These are phyloP conservation scores for Blastobotrys chiropterorum DNA, from an alignment of 805 yeast species.

Conservation along the genomic window DNA sequence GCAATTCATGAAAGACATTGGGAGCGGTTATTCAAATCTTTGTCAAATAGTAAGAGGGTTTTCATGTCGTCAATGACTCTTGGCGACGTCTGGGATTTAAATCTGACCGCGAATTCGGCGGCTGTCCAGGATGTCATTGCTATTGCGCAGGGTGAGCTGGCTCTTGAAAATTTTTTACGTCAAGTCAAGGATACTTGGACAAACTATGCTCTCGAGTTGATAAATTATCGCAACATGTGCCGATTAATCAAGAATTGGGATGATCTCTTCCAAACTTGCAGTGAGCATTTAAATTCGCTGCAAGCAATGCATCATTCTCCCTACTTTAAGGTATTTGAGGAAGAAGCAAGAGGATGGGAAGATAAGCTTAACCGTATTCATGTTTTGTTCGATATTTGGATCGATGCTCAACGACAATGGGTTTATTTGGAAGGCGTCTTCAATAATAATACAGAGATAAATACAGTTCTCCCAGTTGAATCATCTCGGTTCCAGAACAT, in stretches of 20 bases:
- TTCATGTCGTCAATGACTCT: slow-evolving; percentile 34
- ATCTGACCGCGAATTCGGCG: slow-evolving; percentile 41
- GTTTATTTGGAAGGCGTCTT: slow-evolving; percentile 77
- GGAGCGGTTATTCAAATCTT: slow-evolving; percentile 40
- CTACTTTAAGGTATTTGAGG: slow-evolving; percentile 54
- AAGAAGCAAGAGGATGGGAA: slow-evolving; percentile 50
- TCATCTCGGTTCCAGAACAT: slow-evolving; percentile 57
- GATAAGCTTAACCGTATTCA: slow-evolving; percentile 45
- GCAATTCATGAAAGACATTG: slow-evolving; percentile 65
- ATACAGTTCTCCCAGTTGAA: slow-evolving; percentile 62
- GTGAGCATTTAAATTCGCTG: slow-evolving; percentile 56
- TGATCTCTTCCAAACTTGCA: slow-evolving; percentile 47
- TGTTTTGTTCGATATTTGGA: slow-evolving; percentile 59
- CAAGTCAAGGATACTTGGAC: slow-evolving; percentile 55
- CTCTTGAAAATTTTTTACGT: slow-evolving; percentile 51
- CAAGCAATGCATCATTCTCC: slow-evolving; percentile 67
- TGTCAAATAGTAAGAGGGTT: slow-evolving; percentile 16
- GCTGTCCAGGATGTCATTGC: slow-evolving; percentile 44
- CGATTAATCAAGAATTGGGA: slow-evolving; percentile 67
- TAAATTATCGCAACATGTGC: slow-evolving; percentile 45
- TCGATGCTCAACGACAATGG: slow-evolving; percentile 86
- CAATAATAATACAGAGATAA: slow-evolving; percentile 46
- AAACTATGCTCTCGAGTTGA: slow-evolving; percentile 43
- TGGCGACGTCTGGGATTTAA: slow-evolving; percentile 57
- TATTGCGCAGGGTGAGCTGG: slow-evolving; percentile 67